Evolutionary conservation across 371 early-diverging fungal genomes (phyloP).

Genomic region (Globomyces sp.): DNA sequence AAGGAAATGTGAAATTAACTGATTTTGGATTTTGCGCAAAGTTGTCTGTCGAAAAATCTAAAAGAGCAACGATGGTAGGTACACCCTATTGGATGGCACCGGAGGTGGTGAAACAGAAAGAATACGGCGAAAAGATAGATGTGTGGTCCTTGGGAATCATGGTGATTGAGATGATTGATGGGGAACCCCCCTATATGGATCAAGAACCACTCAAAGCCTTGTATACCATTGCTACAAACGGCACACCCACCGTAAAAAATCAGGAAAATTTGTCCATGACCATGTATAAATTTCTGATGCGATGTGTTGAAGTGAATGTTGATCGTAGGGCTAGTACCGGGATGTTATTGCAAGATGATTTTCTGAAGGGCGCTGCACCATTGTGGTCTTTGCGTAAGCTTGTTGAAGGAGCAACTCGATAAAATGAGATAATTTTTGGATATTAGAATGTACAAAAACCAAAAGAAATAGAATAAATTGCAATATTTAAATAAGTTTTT

Average conservation of each 20-base stretch:
- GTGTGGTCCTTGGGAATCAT: constrained; percentile 98
- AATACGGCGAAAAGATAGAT: constrained; percentile 95
- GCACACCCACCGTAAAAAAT: constrained; percentile 87
- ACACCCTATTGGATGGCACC: constrained; percentile 98
- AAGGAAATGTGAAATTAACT: constrained; percentile 83
- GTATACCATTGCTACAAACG: constrained; percentile 94
- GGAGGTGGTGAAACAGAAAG: constrained; percentile 89
- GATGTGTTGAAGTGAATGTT: constrained; percentile 81
- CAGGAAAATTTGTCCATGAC: constrained; percentile 76
- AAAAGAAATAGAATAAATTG: too few relatives aligned
- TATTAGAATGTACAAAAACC: too few relatives aligned
- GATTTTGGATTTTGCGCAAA: constrained; percentile 96
- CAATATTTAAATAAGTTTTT: too few relatives aligned
- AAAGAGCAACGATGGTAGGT: constrained; percentile 96
- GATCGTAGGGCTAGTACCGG: constrained; percentile 78
- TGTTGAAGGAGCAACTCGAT: too few relatives aligned
- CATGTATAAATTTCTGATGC: constrained; percentile 80
- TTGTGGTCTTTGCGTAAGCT: too few relatives aligned
- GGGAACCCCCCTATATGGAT: constrained; percentile 93
- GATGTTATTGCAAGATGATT: too few relatives aligned
- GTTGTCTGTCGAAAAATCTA: constrained; percentile 76
- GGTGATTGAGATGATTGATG: constrained; percentile 98
- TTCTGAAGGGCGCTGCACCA: too few relatives aligned
- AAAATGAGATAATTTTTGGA: too few relatives aligned
- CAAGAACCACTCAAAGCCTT: constrained; percentile 89